phyloP scores from a whole-genome alignment of 208 protist genomes.

The Strigomonas galati region DNA sequence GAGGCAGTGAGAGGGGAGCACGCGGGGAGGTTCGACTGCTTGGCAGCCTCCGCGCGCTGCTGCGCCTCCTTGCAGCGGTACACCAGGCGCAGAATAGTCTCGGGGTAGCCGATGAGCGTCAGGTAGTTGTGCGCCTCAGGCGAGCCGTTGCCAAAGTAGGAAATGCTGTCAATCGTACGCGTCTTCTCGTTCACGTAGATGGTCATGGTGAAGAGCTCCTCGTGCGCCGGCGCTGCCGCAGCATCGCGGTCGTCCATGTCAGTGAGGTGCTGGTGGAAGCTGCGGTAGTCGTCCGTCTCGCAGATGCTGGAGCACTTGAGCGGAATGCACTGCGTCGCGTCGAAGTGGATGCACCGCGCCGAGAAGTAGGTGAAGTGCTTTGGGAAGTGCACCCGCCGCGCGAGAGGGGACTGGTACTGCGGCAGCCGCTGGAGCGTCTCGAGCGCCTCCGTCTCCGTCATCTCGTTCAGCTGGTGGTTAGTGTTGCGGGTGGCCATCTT shows the following conservation, averaged over 20 bases:
- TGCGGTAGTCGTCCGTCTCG: constrained; percentile 22
- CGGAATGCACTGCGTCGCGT: constrained; percentile 32
- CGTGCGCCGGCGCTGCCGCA: constrained; percentile 4
- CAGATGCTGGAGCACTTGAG: constrained; percentile 48
- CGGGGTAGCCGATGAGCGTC: constrained; percentile 72
- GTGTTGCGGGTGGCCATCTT: constrained; percentile 3
- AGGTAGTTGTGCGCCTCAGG: constrained; percentile 78
- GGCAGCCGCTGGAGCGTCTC: constrained; percentile 31
- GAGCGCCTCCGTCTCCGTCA: constrained; percentile 8
- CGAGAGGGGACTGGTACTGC: constrained; percentile 39
- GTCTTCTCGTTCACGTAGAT: constrained; percentile 69
- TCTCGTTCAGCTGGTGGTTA: neutral
- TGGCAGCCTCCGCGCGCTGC: neutral
- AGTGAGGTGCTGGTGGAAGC: constrained; percentile 7
- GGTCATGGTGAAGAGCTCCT: constrained; percentile 54
- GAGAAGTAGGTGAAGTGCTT: constrained; percentile 63
- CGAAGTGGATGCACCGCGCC: constrained; percentile 42
- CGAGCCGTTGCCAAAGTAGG: constrained; percentile 77
- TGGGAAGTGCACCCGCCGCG: constrained; percentile 55
- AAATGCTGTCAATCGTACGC: constrained; percentile 65
- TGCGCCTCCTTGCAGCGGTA: constrained; percentile 72
- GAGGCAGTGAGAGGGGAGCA: constrained; percentile 35
- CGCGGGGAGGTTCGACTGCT: constrained; percentile 1
- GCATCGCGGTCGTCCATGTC: neutral
- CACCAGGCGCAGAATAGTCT: constrained; percentile 78